Evolutionary conservation across 129 eudicot genomes (phyloP).

Genomic region (Saussurea involucrata): DNA sequence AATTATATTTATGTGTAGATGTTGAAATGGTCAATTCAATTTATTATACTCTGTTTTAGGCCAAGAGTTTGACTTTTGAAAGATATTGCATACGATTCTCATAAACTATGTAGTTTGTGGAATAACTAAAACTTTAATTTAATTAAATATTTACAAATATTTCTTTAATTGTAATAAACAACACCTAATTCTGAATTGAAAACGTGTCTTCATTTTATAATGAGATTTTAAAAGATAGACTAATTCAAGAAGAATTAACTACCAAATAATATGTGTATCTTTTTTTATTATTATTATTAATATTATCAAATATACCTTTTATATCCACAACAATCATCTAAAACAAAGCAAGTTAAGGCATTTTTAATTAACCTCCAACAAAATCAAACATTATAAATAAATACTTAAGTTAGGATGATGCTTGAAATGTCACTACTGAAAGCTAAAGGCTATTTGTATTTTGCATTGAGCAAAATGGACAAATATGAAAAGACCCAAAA

Average conservation of each 20-base stretch:
- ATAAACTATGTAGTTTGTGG: not conserved
- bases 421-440: no score
- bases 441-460: no score
- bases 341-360: no score
- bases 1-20: not conserved
- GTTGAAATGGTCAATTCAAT: not conserved
- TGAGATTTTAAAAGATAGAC: not conserved
- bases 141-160: not conserved
- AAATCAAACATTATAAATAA: no score
- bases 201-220: not conserved
- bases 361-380: no score
- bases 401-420: no score
- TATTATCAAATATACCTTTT: no score
- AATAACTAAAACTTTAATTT: not conserved
- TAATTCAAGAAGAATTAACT: not conserved
- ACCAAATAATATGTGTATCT: not conserved
- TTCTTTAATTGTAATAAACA: not conserved
- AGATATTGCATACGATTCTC: not conserved
- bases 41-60: not conserved
- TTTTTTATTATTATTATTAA: no score
- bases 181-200: not conserved
- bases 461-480: no score
- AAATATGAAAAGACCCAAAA: no score
- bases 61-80: not conserved
- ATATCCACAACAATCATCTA: no score